A percentile compares a stretch with the other conserved stretches of the same genome.
Evolutionary conservation across 2,329 filamentous ascomycete species (phyloP).

Genomic region (Ascomycota sp.): DNA sequence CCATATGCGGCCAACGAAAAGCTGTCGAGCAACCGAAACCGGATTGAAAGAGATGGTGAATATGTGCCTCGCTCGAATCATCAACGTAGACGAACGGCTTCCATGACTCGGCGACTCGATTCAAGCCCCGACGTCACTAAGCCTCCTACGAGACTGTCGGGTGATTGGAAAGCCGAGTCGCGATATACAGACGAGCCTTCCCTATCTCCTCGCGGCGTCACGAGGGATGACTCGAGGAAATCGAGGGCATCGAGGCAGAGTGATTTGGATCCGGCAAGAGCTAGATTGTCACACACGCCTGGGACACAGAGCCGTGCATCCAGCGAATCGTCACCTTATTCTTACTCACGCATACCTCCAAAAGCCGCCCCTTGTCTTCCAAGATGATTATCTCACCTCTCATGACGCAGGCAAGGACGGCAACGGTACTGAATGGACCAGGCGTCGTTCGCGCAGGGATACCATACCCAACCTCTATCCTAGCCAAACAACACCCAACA

Average conservation of each 20-base stretch:
- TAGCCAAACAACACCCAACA: slow-evolving; percentile 4
- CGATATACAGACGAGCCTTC: slow-evolving; percentile 8
- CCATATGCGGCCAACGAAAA: slow-evolving; percentile 13
- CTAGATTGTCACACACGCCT: slow-evolving; percentile 5
- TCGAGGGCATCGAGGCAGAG: slow-evolving; percentile 9
- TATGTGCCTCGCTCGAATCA: slow-evolving; percentile 7
- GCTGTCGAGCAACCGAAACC: slow-evolving; percentile 12
- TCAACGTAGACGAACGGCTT: slow-evolving; percentile 8
- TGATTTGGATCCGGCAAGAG: slow-evolving; percentile 6
- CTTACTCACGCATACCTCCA: slow-evolving; percentile 10
- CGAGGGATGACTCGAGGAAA: slow-evolving; percentile 11
- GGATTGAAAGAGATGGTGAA: slow-evolving; percentile 9
- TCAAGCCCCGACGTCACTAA: slow-evolving; percentile 9
- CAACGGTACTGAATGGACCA: slow-evolving; percentile 4
- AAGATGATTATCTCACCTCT: slow-evolving; percentile 12
- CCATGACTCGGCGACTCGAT: slow-evolving; percentile 6
- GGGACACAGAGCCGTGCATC: slow-evolving; percentile 16
- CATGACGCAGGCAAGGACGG: slow-evolving; percentile 7
- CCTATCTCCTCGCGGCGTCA: slow-evolving; percentile 9
- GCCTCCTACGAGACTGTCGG: slow-evolving; percentile 11
- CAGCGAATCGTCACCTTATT: slow-evolving; percentile 15
- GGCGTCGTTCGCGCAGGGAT: slow-evolving; percentile 15
- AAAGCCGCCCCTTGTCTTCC: slow-evolving; percentile 14
- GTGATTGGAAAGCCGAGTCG: slow-evolving; percentile 11
- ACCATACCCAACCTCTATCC: slow-evolving; percentile 15